These are phyloP conservation scores for Fusarium sp. DNA, from an alignment of 2,329 filamentous ascomycete species.

Conservation along the genomic window DNA sequence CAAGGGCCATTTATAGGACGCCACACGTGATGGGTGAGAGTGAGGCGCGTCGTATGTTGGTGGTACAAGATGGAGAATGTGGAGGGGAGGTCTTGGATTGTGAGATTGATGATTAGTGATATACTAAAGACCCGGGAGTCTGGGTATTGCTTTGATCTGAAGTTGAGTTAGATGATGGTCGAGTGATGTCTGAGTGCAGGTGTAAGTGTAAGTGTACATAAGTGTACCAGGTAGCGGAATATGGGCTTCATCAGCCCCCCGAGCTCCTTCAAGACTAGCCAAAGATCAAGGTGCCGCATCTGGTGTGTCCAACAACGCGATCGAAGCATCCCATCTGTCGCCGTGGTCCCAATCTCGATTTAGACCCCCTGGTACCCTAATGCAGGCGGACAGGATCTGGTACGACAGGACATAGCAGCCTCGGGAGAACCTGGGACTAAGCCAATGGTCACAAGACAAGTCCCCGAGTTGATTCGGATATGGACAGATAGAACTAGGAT, in stretches of 20 bases:
- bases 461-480: constrained; percentile 15
- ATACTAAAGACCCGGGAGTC: constrained; percentile 36
- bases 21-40: constrained; percentile 19
- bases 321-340: constrained; percentile 17
- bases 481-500: constrained; percentile 15
- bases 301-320: constrained; percentile 26
- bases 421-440: constrained; percentile 24
- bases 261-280: not conserved
- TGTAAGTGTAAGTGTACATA: not conserved
- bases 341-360: constrained; percentile 39
- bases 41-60: constrained; percentile 18
- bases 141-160: constrained; percentile 12
- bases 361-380: constrained; percentile 40
- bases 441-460: constrained; percentile 29
- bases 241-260: not conserved
- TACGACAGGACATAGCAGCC: constrained; percentile 34
- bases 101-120: constrained; percentile 27
- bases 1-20: constrained; percentile 27
- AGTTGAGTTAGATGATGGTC: not conserved
- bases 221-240: not conserved
- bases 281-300: constrained; percentile 5
- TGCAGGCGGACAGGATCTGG: constrained; percentile 46
- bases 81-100: not conserved
- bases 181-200: not conserved
- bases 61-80: constrained; percentile 31